A percentile compares a stretch with the other conserved stretches of the same genome.
phyloP scores from a whole-genome alignment of 2,329 filamentous ascomycete genomes.

The Byssothecium circinans region DNA sequence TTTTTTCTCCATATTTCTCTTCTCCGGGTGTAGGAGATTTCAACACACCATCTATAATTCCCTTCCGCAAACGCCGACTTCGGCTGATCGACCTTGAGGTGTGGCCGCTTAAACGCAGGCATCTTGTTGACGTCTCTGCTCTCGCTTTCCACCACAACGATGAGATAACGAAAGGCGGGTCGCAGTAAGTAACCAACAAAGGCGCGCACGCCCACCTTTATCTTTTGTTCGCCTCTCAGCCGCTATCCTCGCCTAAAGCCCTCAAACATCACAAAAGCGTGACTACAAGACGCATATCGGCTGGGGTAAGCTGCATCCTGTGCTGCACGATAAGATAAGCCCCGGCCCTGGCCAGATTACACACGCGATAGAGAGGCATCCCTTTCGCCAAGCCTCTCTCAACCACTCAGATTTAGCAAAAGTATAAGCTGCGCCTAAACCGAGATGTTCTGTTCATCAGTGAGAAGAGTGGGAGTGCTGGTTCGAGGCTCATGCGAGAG shows the following conservation, averaged over 20 bases:
- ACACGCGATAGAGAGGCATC: not conserved
- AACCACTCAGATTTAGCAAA: not conserved
- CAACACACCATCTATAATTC: slow-evolving; percentile 37
- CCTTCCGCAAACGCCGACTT: slow-evolving; percentile 51
- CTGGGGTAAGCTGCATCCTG: not conserved
- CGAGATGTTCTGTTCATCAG: not conserved
- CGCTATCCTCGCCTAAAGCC: not conserved
- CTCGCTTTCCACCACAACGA: not conserved
- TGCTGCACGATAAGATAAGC: slow-evolving; percentile 13
- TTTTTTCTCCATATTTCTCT: not conserved
- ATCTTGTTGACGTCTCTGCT: slow-evolving; percentile 19
- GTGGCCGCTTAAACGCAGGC: slow-evolving; percentile 42
- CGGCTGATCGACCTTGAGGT: slow-evolving; percentile 49
- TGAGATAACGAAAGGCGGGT: too few species aligned
- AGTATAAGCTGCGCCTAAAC: not conserved
- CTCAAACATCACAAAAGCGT: not conserved
- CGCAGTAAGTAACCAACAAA: not conserved
- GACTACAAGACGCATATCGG: not conserved
- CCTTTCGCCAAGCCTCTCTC: not conserved
- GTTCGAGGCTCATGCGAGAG: slow-evolving; percentile 13
- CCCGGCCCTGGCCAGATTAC: not conserved
- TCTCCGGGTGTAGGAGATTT: not conserved
- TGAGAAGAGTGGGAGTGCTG: not conserved
- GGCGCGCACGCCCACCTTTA: not conserved
- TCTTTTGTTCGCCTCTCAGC: not conserved